Evolutionary conservation across 768 basidiomycete genomes (phyloP).

Genomic region (Neoboletus subvelutipes): DNA sequence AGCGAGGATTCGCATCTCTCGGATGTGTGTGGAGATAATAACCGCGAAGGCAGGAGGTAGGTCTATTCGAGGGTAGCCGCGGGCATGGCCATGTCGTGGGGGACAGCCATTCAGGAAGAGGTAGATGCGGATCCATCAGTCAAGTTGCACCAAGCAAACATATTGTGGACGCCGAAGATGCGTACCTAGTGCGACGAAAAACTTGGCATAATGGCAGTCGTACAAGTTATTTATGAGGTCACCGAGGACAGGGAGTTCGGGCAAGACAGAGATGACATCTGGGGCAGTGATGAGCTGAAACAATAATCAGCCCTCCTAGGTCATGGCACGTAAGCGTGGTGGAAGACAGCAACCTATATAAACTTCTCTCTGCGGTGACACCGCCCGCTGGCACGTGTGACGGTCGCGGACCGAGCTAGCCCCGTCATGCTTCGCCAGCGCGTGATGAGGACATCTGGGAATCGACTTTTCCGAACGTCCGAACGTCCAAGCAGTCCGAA

Average conservation of each 20-base stretch:
- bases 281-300: slow-evolving; percentile 77
- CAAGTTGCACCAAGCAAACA: background rate
- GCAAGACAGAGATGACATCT: slow-evolving; percentile 83
- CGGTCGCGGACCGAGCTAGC: too few species aligned
- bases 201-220: slow-evolving; percentile 92
- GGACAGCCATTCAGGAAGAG: background rate
- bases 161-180: slow-evolving; percentile 3
- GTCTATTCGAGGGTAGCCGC: slow-evolving; percentile 86
- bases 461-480: too few species aligned
- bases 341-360: background rate
- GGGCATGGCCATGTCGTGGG: background rate
- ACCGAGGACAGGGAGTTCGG: slow-evolving; percentile 78
- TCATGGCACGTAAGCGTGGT: background rate
- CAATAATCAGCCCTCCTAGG: slow-evolving; percentile 3
- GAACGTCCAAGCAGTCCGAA: too few species aligned
- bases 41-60: slow-evolving; percentile 82
- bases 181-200: slow-evolving; percentile 86
- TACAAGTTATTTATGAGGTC: slow-evolving; percentile 86
- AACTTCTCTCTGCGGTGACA: too few species aligned
- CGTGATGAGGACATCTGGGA: too few species aligned
- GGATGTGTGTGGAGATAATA: slow-evolving; percentile 85
- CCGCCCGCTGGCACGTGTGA: too few species aligned
- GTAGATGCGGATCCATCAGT: slow-evolving; percentile 7
- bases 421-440: too few species aligned
- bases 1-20: slow-evolving; percentile 95